Evolutionary conservation across 2,329 filamentous ascomycete species (phyloP).

Genomic region (Neurospora crassa): DNA sequence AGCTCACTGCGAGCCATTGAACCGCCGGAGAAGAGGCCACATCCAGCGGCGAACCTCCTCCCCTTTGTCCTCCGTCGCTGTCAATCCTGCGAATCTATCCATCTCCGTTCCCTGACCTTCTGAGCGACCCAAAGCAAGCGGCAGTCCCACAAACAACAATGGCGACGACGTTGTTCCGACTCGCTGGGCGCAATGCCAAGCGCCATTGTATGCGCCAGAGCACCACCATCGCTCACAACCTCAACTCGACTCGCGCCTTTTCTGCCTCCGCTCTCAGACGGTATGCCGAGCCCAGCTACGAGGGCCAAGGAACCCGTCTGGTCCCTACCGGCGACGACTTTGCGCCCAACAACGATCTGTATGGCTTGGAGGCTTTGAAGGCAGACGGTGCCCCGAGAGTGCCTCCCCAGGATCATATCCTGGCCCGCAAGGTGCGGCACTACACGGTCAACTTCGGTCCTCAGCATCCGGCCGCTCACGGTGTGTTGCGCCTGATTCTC

Average conservation of each 20-base stretch:
- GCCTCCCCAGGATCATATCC: conserved; percentile 37
- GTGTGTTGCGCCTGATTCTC: conserved; percentile 92
- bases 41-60: conserved; percentile 15
- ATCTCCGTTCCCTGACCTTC: not conserved
- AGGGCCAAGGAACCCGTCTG: conserved; percentile 45
- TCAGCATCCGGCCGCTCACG: conserved; percentile 96
- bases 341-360: conserved; percentile 37
- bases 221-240: conserved; percentile 10
- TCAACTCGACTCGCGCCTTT: conserved; percentile 41
- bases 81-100: conserved; percentile 18
- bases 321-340: conserved; percentile 59
- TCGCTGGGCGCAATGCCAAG: conserved; percentile 62
- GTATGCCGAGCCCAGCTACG: conserved; percentile 47
- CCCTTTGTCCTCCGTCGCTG: conserved; percentile 13
- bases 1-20: conserved; percentile 22
- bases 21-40: conserved; percentile 21
- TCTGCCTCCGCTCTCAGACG: conserved; percentile 54
- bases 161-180: conserved; percentile 58
- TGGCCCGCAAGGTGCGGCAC: conserved; percentile 81
- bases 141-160: conserved; percentile 38
- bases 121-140: not conserved
- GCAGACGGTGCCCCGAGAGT: conserved; percentile 30
- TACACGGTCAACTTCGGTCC: conserved; percentile 99
- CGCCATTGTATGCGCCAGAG: conserved; percentile 48
- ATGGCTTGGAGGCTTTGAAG: conserved; percentile 26